Base-by-base conservation (phyloP, 306 rosid genomes). In the Fagus sylvatica region DNA sequence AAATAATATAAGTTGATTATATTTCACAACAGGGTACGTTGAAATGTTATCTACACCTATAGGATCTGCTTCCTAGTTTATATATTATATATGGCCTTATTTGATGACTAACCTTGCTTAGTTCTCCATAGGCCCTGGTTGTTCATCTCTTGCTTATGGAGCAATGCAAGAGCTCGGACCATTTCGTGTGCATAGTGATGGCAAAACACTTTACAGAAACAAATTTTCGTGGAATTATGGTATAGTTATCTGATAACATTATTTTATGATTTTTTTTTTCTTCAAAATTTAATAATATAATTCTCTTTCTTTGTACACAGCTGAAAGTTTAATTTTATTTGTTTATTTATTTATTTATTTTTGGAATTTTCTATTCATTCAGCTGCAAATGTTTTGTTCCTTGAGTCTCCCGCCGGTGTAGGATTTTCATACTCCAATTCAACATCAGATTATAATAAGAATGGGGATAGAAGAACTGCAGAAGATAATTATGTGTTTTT, bases 121-220 rank as follows among this genome's bases (percentile, higher is more conserved):
- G 11, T 64, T 62, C 43, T 72, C 10, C 30, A 8, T 80, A 95
- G 99, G 99, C 28, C 99, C 99, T 0, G 99, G 99, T 54, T 95
- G 99, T 80, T 95, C 99, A 6, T 95, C 99, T 51, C 85, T 95
- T 28, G 98, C 85, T 32, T 91, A 89, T 78, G 99, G 99, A 80
- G 99, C 99, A 82, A 91, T 95, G 98, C 97, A 91, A 74, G 99
- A 95, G 76, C 87, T 95, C 3, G 99, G 99, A 79, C 99, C 99
- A 16, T 93, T 95, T 53, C 79, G 99, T 22, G 93, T 93, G 62
- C 85, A 83, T 15, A 95, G 98, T 66, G 99, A 95, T 13, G 99
- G 99, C 53, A 91, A 89, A 88, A 89, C 99, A 51, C 90, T 95
- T 1, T 85, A 79, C 73, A 48, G 8, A 17, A 95, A 93, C 78